These are phyloP conservation scores for Globisporangium carolinianum DNA, from an alignment of 352 stramenopile species.

Conservation along the genomic window DNA sequence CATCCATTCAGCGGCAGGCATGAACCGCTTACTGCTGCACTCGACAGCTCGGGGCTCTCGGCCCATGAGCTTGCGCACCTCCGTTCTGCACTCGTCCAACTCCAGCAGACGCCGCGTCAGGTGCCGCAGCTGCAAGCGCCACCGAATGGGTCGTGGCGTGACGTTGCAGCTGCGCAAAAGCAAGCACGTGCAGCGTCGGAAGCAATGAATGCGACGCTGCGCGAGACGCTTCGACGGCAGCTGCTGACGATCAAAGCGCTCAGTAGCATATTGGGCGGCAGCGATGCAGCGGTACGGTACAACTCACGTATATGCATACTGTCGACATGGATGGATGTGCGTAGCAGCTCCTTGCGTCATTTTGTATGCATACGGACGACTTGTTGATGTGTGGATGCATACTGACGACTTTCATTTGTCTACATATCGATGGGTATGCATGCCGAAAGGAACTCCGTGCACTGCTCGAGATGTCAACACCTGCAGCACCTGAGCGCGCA, in stretches of 20 bases:
- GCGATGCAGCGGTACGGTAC: neutral
- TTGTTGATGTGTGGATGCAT: neutral
- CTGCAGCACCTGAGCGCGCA: neutral
- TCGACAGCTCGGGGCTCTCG: no score
- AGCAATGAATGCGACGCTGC: constrained; percentile 4
- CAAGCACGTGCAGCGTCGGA: neutral
- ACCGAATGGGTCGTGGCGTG: neutral
- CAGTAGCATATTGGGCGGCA: neutral
- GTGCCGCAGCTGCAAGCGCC: neutral
- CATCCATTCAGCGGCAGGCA: neutral
- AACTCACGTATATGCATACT: neutral
- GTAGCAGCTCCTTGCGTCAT: no score
- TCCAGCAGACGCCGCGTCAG: no score
- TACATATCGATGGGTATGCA: neutral
- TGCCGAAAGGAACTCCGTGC: no score
- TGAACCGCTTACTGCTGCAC: no score
- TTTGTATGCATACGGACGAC: no score
- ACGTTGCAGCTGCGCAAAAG: constrained; percentile 1
- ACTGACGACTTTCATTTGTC: neutral
- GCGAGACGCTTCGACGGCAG: neutral
- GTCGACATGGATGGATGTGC: neutral
- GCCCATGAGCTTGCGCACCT: no score
- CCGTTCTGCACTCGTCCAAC: neutral
- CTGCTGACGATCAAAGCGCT: neutral
- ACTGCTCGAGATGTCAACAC: neutral